Base-by-base conservation (phyloP, 805 yeast genomes). In the Kodamaea kakaduensis region DNA sequence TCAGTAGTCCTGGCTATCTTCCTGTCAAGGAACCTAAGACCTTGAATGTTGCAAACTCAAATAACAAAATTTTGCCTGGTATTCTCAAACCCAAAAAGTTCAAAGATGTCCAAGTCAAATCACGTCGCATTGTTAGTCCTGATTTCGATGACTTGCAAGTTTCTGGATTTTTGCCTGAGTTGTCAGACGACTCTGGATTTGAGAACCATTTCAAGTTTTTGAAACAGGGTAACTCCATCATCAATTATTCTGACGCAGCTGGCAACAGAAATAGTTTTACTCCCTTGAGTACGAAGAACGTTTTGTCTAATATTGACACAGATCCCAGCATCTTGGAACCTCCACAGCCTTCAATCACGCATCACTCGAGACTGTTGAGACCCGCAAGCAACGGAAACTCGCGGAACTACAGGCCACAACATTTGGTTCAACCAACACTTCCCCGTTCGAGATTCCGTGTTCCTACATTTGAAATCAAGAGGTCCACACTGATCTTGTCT, bases 101-200 rank as follows among this genome's bases (percentile, higher is more conserved):
- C 47, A 64, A 54, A 37, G 69, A 65, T 25, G 67, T 65, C 12
- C 65, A 62, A 45, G 66, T 72, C 5, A 52, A 62, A 39, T 61
- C 72, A 3, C 59, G 69, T 33, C 56, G 61, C 38, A 58, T 66
- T 4, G 71, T 69, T 10, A 66, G 67, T 44, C 67, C 74, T 17
- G 63, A 63, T 14, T 48, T 54, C 40, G 68, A 65, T 32, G 73
- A 68, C 28, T 45, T 69, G 18, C 51, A 70, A 19, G 61, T 61
- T 1, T 64, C 67, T 15, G 57, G 61, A 37, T 57, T 64, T 25
- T 56, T 73, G 32, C 78, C 78, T 3, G 73, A 73, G 41, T 32
- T 71, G 17, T 64, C 75, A 1, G 61, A 60, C 22, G 72, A 70
- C 28, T 71, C 77, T 2, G 77, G 72, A 10, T 67, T 73, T 48